Evolutionary conservation across 2,329 filamentous ascomycete genomes (phyloP), one percentile per base, ranked within the genome.

Genomic region (Aspergillus alliaceus): DNA sequence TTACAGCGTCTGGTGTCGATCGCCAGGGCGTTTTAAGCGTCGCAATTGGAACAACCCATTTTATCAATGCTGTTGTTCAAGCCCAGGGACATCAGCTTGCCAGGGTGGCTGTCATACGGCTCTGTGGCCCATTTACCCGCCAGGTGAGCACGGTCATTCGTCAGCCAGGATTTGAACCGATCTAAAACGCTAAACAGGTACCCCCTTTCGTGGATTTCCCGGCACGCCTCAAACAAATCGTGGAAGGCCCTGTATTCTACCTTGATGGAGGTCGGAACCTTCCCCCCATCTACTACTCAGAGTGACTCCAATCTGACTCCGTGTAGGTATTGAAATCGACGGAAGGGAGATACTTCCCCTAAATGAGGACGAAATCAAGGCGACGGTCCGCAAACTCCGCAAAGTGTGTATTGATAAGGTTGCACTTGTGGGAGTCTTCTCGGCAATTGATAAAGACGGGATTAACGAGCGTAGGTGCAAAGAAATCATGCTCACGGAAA

Each of bases 351-450:
- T 61, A 18, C 20, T 52, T 4, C 52, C 59, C 1, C 22, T 63
- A 3, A 54, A 54, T 25, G 25, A 25, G 9, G 49, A 39, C 2
- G 54, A 61, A 24, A 57, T 57, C 20, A 47, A 57, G 22, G 69
- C 73, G 25, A 79, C 80, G 5, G 59, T 54, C 3, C n/a, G 51
- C 1, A 70, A 73, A 20, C 79, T 81, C 61, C 77, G 75, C 63
- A 72, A 75, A 35, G 75, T 75, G 22, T 74, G 75, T 1, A 69
- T 81, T 51, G 73, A 69, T 12, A 61, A 76, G 37, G 73, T 87
- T 2, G 84, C 85, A 0, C 72, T 87, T 4, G 79, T 81, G 4
- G 84, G 84, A 2, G 79, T 86, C 8, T 86, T 84, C 69, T 83
- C 81, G 8, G 83, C 84, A 0, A 82, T 86, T 24, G 84, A 87